These are phyloP conservation scores for Beauveria australis DNA, from an alignment of 2,329 filamentous ascomycete genomes.

Conservation along the genomic window DNA sequence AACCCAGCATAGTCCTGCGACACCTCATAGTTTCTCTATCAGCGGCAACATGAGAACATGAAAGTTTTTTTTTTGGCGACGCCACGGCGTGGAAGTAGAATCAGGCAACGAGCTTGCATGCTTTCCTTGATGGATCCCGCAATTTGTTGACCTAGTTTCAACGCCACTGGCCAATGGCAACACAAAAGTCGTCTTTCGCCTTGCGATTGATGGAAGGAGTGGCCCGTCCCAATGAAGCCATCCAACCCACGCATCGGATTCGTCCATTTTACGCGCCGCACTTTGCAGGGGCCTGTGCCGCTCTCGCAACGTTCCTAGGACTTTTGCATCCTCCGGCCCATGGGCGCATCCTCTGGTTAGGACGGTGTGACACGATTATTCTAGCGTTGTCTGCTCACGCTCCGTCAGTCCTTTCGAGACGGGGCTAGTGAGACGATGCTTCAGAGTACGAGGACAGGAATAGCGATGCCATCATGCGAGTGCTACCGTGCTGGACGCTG, in stretches of 20 bases:
- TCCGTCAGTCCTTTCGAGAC: not conserved
- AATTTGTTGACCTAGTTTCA: slow-evolving; percentile 5
- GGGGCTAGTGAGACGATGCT: not conserved
- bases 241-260: slow-evolving; percentile 9
- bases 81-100: slow-evolving; percentile 1
- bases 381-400: not conserved
- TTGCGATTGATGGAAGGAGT: slow-evolving; percentile 11
- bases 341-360: not conserved
- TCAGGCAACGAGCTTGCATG: not conserved
- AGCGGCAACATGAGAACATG: not conserved
- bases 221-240: slow-evolving; percentile 1
- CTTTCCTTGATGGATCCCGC: not conserved
- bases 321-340: not conserved
- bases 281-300: not conserved
- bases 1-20: not conserved
- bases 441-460: not conserved
- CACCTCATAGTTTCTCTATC: not conserved
- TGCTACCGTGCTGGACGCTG: not conserved
- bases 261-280: slow-evolving; percentile 10
- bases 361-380: not conserved
- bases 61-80: not conserved
- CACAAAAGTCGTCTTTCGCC: not conserved
- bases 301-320: not conserved
- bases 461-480: not conserved
- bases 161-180: slow-evolving; percentile 8